Conservation (phyloP, 345 rosid species). For the Gynandropsis gynandra region DNA sequence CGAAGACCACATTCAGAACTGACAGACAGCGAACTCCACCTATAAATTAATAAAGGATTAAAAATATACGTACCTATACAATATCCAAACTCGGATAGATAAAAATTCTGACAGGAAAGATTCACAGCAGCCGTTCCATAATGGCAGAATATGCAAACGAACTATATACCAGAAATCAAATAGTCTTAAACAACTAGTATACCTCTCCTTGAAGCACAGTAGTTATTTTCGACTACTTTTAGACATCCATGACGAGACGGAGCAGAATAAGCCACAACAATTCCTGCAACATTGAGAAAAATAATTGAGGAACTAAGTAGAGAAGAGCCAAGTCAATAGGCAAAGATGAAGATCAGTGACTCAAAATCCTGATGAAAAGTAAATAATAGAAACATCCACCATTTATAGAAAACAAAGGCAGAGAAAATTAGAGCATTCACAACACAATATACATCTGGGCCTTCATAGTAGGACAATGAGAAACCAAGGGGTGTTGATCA, state of each 20-base stretch:
- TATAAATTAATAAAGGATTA: constrained; percentile 25
- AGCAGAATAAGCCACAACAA: constrained; percentile 68
- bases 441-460: background rate
- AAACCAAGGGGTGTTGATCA: background rate
- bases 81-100: constrained; percentile 14
- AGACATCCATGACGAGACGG: constrained; percentile 79
- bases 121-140: background rate
- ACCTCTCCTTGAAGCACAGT: constrained; percentile 94
- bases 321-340: background rate
- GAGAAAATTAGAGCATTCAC: background rate
- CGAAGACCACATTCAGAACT: constrained; percentile 61
- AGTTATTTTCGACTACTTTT: constrained; percentile 80
- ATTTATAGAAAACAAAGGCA: background rate
- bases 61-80: constrained; percentile 15
- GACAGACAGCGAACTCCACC: constrained; percentile 92
- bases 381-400: constrained; percentile 3
- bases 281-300: constrained; percentile 41
- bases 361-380: background rate
- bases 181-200: constrained; percentile 12
- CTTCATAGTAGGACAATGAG: background rate
- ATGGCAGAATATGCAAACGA: background rate
- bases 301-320: constrained; percentile 18
- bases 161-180: constrained; percentile 4
- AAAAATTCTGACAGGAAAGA: constrained; percentile 6
- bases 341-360: constrained; percentile 7